Percentiles rank a stretch among this genome's conserved stretches.
These are phyloP conservation scores for Anthracocystis setariae DNA, from an alignment of 1,284 basidiomycete species.

Conservation along the genomic window DNA sequence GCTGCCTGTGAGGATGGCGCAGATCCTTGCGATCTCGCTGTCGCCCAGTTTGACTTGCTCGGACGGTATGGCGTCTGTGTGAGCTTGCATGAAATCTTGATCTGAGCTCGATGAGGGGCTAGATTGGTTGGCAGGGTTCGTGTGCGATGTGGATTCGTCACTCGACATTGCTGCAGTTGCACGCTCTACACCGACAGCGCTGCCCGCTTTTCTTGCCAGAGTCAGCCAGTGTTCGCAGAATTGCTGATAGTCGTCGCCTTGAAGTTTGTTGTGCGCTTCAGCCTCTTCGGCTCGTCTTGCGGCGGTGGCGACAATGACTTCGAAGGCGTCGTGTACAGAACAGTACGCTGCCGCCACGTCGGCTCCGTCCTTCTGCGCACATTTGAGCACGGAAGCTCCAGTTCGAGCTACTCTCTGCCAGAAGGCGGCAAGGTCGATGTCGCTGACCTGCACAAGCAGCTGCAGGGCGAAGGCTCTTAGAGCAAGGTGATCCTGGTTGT, in stretches of 20 bases:
- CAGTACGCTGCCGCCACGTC: constrained; percentile 21
- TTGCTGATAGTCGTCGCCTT: constrained; percentile 33
- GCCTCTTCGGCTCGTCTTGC: constrained; percentile 15
- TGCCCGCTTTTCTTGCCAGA: constrained; percentile 40
- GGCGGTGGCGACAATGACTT: constrained; percentile 32
- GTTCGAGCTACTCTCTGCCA: constrained; percentile 53
- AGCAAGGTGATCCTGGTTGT: constrained; percentile 18
- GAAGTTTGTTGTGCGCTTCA: constrained; percentile 10
- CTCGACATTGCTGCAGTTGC: constrained; percentile 30
- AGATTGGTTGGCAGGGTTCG: background rate
- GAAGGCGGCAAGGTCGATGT: constrained; percentile 50
- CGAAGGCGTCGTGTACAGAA: constrained; percentile 36
- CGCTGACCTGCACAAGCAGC: constrained; percentile 40
- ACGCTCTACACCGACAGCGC: constrained; percentile 29
- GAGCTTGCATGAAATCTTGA: background rate
- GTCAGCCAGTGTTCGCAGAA: constrained; percentile 53
- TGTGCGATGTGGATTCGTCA: background rate
- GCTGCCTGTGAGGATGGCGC: constrained; percentile 25
- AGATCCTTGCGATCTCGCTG: constrained; percentile 19
- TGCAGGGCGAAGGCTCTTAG: constrained; percentile 38
- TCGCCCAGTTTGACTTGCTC: constrained; percentile 6
- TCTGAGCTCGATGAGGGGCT: background rate
- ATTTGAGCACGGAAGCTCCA: constrained; percentile 33
- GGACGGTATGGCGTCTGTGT: background rate
- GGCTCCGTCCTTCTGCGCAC: constrained; percentile 18